Conservation (phyloP, 2,329 filamentous ascomycete genomes). For the Aspergillus eucalypticola region DNA sequence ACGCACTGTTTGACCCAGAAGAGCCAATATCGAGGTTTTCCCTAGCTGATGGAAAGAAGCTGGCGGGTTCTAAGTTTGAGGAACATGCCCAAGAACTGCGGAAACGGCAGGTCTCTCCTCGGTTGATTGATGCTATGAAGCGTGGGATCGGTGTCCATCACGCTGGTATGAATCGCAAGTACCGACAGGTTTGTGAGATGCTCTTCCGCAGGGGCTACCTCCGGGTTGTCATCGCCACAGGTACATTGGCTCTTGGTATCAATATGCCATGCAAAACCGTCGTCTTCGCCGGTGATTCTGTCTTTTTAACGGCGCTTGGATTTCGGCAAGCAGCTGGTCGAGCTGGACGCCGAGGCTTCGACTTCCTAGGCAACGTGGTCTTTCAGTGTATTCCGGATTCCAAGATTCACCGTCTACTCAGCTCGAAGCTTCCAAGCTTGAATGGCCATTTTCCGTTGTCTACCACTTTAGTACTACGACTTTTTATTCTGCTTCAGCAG, state of each 20-base stretch:
- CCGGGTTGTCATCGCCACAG: conserved; percentile 71
- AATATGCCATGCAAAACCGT: conserved; percentile 85
- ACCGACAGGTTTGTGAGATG: conserved; percentile 62
- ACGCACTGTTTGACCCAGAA: conserved; percentile 68
- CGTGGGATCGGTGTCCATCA: conserved; percentile 77
- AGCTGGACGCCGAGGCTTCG: conserved; percentile 77
- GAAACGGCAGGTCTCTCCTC: conserved; percentile 47
- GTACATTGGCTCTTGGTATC: conserved; percentile 74
- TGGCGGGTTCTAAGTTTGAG: conserved; percentile 60
- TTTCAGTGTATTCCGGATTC: conserved; percentile 66
- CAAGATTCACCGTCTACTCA: conserved; percentile 69
- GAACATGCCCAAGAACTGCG: conserved; percentile 55
- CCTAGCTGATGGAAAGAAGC: conserved; percentile 64
- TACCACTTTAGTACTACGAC: conserved; percentile 68
- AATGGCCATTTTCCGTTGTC: conserved; percentile 78
- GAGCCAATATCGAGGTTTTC: conserved; percentile 50
- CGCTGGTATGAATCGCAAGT: conserved; percentile 75
- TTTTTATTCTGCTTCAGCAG: conserved; percentile 67
- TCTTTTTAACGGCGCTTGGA: conserved; percentile 72
- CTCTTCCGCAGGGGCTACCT: conserved; percentile 50
- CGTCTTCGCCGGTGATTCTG: conserved; percentile 71
- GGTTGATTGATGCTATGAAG: conserved; percentile 60
- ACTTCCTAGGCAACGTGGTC: conserved; percentile 77
- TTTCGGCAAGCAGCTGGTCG: conserved; percentile 76
- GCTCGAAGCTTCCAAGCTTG: conserved; percentile 70